Base-by-base conservation (phyloP, 2,329 filamentous ascomycete genomes). In the Alternaria infectoria region DNA sequence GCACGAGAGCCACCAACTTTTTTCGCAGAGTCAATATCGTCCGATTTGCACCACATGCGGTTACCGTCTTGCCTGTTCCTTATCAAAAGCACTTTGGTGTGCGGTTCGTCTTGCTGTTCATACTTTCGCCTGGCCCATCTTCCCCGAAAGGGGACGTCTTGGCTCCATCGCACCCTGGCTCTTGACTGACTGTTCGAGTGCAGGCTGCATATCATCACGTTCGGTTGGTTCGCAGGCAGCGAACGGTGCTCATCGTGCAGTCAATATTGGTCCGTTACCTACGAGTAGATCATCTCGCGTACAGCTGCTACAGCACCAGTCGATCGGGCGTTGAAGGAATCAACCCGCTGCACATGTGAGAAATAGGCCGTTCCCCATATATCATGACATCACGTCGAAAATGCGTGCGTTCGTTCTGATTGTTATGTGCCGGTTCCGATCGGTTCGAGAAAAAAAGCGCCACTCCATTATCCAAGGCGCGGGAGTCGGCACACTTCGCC, bases 51-150 rank as follows among this genome's bases (percentile, higher is more conserved):
- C 69, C 68, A 45, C 64, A 68, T 65, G 21, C 62, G 63, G 68
- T 59, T 74, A 73, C 54, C 32, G 40, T 17, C 25, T 66, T 68
- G 65, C 66, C 69, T 65, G 57, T 69, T 68, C 55, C 62, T 70
- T 50, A 56, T 57, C 28, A 50, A 57, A 58, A 59, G 44, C 57
- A 50, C 45, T 40, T 62, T 28, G 46, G 57, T 51, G 36, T 59
- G 65, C 66, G 63, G 57, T 55, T 64, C 59, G 40, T 65, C 62
- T 62, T 63, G 69, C 66, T 66, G 61, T 50, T 61, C 54, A 19
- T 49, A 60, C 46, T 49, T 17, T 57, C 52, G 65, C 47, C 46
- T 45, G 46, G 61, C 30, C 55, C 58, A 61, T n/a, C 36, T 59
- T 65, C 55, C 59, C 71, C 68, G 19, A 57, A 71, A 66, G 58